phyloP scores from a whole-genome alignment of 1,139 yeast genomes.

The Geotrichum macrosporum region DNA sequence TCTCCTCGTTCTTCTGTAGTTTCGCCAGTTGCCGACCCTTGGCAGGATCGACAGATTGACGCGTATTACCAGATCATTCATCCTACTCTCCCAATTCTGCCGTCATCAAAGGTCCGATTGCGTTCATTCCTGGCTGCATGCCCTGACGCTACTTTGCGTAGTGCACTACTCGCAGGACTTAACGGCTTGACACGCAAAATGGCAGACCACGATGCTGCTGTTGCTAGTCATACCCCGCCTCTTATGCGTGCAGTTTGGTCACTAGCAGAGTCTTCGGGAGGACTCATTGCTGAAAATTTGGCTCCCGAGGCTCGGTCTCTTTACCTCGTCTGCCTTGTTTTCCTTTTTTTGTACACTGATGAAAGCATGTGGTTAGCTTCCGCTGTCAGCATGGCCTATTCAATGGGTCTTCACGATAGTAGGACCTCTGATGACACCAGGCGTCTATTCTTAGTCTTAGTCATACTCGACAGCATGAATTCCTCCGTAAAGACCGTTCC shows the following conservation, averaged over 20 bases:
- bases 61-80: constrained; percentile 40
- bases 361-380: constrained; percentile 40
- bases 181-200: constrained; percentile 25
- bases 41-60: constrained; percentile 39
- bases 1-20: constrained; percentile 5
- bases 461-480: constrained; percentile 33
- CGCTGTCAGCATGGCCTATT: constrained; percentile 37
- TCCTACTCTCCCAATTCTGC: constrained; percentile 41
- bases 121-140: constrained; percentile 33
- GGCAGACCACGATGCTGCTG: constrained; percentile 7
- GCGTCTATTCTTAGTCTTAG: constrained; percentile 35
- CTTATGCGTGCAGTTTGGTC: constrained; percentile 7
- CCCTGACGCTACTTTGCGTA: constrained; percentile 26
- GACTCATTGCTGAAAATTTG: constrained; percentile 5
- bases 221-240: constrained; percentile 1
- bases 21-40: constrained; percentile 19
- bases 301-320: background rate
- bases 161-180: constrained; percentile 27
- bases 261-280: constrained; percentile 7
- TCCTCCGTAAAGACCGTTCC: constrained; percentile 29
- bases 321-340: constrained; percentile 9
- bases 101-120: constrained; percentile 36
- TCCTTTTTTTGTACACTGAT: constrained; percentile 36
- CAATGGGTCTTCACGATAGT: constrained; percentile 27
- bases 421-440: constrained; percentile 26